Evolutionary conservation across 225 moss, liverwort and hornwort species (phyloP), one percentile per base, ranked within the genome.

Genomic region (Physcomitrium patens): DNA sequence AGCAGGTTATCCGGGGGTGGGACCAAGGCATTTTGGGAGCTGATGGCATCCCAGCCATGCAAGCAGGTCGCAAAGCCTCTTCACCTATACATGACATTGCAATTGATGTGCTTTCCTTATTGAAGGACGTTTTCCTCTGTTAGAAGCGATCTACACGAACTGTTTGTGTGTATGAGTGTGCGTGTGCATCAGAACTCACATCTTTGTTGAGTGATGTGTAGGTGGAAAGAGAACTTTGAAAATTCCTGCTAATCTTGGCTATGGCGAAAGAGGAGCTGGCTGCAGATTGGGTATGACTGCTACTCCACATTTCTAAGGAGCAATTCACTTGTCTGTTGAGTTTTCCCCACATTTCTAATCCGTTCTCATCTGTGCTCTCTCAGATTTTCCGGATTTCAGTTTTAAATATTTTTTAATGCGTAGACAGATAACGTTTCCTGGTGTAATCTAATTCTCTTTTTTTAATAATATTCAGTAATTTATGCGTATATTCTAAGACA

Each of bases 1-100:
- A 65, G 72, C 92, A 96, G 96, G 97, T 97, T 66, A 97, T 97
- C 10, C 81, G 83, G 69, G 97, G 97, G 27, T 97, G 94, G 97
- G 97, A 97, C 77, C 97, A 97, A 86, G 97, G 97, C 50, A 94
- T 97, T 75, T 31, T 90, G 46, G 97, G 97, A 28, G 68, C 82
- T 17, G 93, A 91, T 15, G 92, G 86, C 72, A 80, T 97, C 60
- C 92, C 94, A 19, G 81, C 94, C 1, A 97, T 97, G 94, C 90
- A 91, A 78, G 94, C 92, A 90, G 96, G 96, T 92, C 12, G 23
- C 3, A 51, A 27, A 52, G 10, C 42, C 67, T 37, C 43, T 57
- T 15, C n/a, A 22, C 50, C 61, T 78, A 5, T 48, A 18, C 63
- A 37, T 46, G 63, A 9, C 63, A 49, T 41, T 60, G 20, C 28